Conservation (phyloP, 768 basidiomycete genomes). For the Kwoniella pini region DNA sequence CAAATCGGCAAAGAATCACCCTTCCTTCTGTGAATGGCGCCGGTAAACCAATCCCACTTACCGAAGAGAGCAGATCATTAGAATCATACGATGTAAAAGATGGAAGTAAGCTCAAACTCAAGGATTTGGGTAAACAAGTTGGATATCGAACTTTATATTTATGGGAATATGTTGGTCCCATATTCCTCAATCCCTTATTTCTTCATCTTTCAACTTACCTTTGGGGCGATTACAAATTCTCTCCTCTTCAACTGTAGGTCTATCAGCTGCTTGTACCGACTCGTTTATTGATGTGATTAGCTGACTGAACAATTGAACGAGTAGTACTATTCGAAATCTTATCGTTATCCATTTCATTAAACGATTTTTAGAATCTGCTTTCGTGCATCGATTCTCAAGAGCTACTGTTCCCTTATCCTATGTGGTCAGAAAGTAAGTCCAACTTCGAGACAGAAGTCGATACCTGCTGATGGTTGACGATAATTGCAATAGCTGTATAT, state of each 20-base stretch:
- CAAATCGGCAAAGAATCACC: slow-evolving; percentile 71
- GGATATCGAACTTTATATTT: slow-evolving; percentile 86
- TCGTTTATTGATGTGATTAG: too few relatives aligned
- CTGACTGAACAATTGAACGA: not conserved
- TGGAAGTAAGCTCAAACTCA: slow-evolving; percentile 70
- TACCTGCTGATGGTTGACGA: too few relatives aligned
- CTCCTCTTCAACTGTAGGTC: slow-evolving; percentile 50
- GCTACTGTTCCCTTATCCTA: slow-evolving; percentile 86
- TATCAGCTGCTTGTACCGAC: too few relatives aligned
- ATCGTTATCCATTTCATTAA: slow-evolving; percentile 86
- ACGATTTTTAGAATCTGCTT: slow-evolving; percentile 87
- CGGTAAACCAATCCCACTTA: slow-evolving; percentile 59
- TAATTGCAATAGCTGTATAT: slow-evolving; percentile 73
- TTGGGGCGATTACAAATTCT: slow-evolving; percentile 63
- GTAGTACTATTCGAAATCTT: slow-evolving; percentile 64
- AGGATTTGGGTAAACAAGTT: slow-evolving; percentile 89
- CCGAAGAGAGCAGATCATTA: slow-evolving; percentile 68
- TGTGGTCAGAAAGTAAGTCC: slow-evolving; percentile 86
- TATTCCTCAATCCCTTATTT: slow-evolving; percentile 82
- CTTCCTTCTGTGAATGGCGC: slow-evolving; percentile 18
- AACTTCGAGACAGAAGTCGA: too few relatives aligned
- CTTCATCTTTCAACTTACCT: slow-evolving; percentile 70
- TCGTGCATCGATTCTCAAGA: slow-evolving; percentile 93
- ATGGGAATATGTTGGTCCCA: slow-evolving; percentile 91
- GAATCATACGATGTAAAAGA: slow-evolving; percentile 62